phyloP scores from a whole-genome alignment of 768 basidiomycete genomes.

The Mycena vitilis region DNA sequence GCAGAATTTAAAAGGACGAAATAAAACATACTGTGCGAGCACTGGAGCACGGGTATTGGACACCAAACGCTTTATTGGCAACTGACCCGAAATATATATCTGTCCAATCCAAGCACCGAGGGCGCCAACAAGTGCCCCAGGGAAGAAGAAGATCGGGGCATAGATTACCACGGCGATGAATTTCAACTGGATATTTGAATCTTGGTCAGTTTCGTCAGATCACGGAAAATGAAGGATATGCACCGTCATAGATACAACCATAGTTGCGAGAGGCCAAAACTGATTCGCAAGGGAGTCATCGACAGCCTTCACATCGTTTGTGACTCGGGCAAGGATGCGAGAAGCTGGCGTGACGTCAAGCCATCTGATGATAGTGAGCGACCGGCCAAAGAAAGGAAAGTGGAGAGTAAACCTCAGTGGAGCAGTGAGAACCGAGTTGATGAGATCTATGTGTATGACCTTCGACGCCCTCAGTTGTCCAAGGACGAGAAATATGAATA shows the following conservation, averaged over 20 bases:
- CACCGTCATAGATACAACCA: conserved; percentile 48
- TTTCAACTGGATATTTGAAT: conserved; percentile 36
- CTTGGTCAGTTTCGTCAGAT: not conserved
- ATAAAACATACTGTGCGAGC: conserved; percentile 45
- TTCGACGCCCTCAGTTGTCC: conserved; percentile 56
- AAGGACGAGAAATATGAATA: conserved; percentile 44
- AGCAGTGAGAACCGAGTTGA: conserved; percentile 55
- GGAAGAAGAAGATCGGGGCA: conserved; percentile 45
- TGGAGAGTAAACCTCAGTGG: conserved; percentile 51
- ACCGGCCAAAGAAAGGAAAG: not conserved
- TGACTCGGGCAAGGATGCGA: conserved; percentile 60
- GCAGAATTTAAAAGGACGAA: conserved; percentile 30
- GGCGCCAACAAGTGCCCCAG: conserved; percentile 42
- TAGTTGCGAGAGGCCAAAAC: conserved; percentile 36
- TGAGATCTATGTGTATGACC: conserved; percentile 52
- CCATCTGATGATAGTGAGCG: conserved; percentile 40
- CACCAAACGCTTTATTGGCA: conserved; percentile 42
- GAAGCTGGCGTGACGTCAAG: conserved; percentile 36
- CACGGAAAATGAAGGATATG: conserved; percentile 28
- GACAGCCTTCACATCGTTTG: conserved; percentile 55
- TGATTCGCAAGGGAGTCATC: conserved; percentile 47
- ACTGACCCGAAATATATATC: conserved; percentile 42
- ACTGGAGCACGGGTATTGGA: conserved; percentile 41
- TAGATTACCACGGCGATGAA: conserved; percentile 44
- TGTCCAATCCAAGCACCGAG: conserved; percentile 36